Base-by-base conservation (phyloP, 768 basidiomycete genomes). In the Sarcomyxa edulis region DNA sequence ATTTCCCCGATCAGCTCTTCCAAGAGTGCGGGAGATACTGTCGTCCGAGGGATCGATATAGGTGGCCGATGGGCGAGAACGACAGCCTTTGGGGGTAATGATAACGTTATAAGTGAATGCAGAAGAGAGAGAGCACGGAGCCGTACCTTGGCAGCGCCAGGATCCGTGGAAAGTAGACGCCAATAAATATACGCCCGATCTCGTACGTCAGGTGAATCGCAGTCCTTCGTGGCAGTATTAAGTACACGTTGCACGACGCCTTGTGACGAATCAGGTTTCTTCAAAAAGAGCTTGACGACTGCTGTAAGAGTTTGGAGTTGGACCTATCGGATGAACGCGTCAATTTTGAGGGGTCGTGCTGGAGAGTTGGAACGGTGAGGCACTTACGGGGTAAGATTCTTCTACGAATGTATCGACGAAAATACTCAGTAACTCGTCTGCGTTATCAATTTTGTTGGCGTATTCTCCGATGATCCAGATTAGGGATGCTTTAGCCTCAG, bases 401-500 rank as follows among this genome's bases (percentile, higher is more conserved):
- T 99, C 96, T 20, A 75, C 83, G 64, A 98, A 98, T 2, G 83
- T 72, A 40, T 95, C 90, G 15, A 99, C 85, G 56, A 96, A 97
- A 35, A 85, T 83, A 10, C 78, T 74, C 48, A 98, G 68, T 16
- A 99, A 70, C 50, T 97, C 94, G 55, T 89, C 91, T 3, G 95
- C 93, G 47, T 99, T 99, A 49, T 94, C 91, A 47, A 98, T 97
- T 65, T 92, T 95, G 60, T 86, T 85, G 3, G 95, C 93, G 51
- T 99, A 97, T 65, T 97, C 93, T 40, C 95, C 95, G 48, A 98
- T 93, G 51, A 99, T 98, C 95, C 96, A 99, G 56, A 99, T 97
- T 35, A 99, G 69, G 2, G 94, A 94, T 1, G 94, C 90, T 55
- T 97, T 97, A 2, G 96, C 95, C 56, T 99, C 95, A 7, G 95